Evolutionary conservation across 768 basidiomycete species (phyloP).

Genomic region (Leccinum uliginosum): DNA sequence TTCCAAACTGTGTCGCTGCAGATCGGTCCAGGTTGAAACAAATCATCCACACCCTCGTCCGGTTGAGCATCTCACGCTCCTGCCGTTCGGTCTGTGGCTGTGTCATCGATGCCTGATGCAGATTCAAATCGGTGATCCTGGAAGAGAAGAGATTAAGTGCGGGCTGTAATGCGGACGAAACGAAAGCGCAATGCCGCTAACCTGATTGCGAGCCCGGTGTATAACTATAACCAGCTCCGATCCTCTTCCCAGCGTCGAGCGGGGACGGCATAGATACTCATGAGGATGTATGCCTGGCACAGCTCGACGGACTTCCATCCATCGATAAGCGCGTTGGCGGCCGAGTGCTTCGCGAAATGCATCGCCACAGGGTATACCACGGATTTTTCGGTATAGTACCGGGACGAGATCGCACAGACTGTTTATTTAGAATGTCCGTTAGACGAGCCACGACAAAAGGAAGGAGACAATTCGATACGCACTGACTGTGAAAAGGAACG

Average conservation of each 20-base stretch:
- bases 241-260: constrained; percentile 88
- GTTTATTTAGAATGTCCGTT: background rate
- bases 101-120: constrained; percentile 61
- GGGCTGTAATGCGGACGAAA: background rate
- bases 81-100: constrained; percentile 70
- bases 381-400: constrained; percentile 74
- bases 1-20: constrained; percentile 84
- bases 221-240: constrained; percentile 83
- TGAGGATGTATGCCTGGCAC: constrained; percentile 86
- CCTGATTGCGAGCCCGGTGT: constrained; percentile 84
- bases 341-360: constrained; percentile 83
- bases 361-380: constrained; percentile 85
- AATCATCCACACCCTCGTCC: constrained; percentile 84
- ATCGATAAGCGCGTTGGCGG: constrained; percentile 74
- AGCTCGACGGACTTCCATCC: constrained; percentile 86
- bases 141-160: background rate
- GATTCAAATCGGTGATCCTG: constrained; percentile 82
- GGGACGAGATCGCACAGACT: constrained; percentile 85
- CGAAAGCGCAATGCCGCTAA: constrained; percentile 17
- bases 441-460: background rate
- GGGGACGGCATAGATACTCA: constrained; percentile 78
- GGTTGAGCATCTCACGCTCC: constrained; percentile 80
- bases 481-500: constrained; percentile 89
- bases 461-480: constrained; percentile 26
- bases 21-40: constrained; percentile 89